Base-by-base conservation (phyloP, 2,329 filamentous ascomycete species). In the Epichloe glyceriae region DNA sequence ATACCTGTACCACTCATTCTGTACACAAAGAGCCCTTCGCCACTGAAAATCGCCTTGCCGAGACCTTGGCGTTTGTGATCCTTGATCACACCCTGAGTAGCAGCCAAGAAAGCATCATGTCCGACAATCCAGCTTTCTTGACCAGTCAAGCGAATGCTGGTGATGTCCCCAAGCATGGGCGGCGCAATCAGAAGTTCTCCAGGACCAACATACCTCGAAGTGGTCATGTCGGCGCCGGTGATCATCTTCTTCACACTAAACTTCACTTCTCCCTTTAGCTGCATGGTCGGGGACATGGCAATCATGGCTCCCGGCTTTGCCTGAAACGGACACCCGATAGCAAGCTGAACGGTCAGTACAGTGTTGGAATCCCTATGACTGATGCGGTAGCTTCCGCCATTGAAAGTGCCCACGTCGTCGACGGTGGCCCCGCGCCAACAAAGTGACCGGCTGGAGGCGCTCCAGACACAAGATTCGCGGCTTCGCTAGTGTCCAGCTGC, bases 401-500 rank as follows among this genome's bases (percentile, higher is more conserved):
- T 97, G 73, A 97, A 98, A 0, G 86, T 93, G n/a, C 93, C 93
- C 2, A 95, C 80, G 58, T 95, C 90, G 65, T 97, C 93, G 33
- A 80, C 73, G 1, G 78, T 76, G 0, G 83, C 71, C 37, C 52
- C 54, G 78, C 80, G 33, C 86, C 86, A 5, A 73, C 65, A 56
- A 91, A 89, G 52, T 85, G 76, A 34, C 69, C 66, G 15, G 70
- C 66, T 6, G 67, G 62, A 11, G 70, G 73, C 4, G 69, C 72
- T 30, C 67, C 66, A 11, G 63, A 62, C 19, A 66, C 60, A 44
- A 69, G 62, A 55, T 66, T 64, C 30, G 63, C 56, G 15, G 65
- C 57, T 34, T 53, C 53, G 46, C 45, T 56, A 26, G 53, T 58
- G 53, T 58, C 56, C 22, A 55, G 47, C 34, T 57, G 60, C 49